phyloP scores from a whole-genome alignment of 176 grass and related monocot species.

The Carex littledalei region DNA sequence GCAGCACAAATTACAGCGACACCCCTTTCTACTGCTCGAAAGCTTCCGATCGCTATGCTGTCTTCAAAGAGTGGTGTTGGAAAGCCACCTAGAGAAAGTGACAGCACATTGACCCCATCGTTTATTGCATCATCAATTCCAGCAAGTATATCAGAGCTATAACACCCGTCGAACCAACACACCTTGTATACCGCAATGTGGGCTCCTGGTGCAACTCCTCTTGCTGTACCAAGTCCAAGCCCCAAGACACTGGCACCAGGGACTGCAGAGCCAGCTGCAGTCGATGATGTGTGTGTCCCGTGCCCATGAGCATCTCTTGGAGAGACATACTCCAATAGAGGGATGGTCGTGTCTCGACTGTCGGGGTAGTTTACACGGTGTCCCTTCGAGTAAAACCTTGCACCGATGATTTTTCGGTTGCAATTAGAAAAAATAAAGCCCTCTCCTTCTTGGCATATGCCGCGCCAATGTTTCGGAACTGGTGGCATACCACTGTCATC shows the following conservation, averaged over 20 bases:
- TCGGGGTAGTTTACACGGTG: constrained; percentile 74
- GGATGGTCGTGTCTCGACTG: constrained; percentile 24
- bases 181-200: constrained; percentile 86
- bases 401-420: constrained; percentile 90
- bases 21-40: constrained; percentile 50
- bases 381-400: constrained; percentile 86
- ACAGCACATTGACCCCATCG: constrained; percentile 70
- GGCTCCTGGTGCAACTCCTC: constrained; percentile 50
- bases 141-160: constrained; percentile 85
- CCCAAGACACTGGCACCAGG: constrained; percentile 47
- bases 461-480: constrained; percentile 44
- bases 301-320: constrained; percentile 83
- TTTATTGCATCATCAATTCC: constrained; percentile 87
- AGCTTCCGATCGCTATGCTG: constrained; percentile 88
- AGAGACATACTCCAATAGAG: constrained; percentile 61
- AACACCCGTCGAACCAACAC: constrained; percentile 92
- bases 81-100: constrained; percentile 75
- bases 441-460: constrained; percentile 69
- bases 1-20: constrained; percentile 66
- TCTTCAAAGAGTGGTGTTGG: constrained; percentile 91
- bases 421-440: constrained; percentile 51
- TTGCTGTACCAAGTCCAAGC: constrained; percentile 40
- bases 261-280: constrained; percentile 43
- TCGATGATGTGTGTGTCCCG: constrained; percentile 70
- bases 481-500: constrained; percentile 67